Evolutionary conservation across 2,329 filamentous ascomycete species (phyloP).

Genomic region (Beauveria medogensis): DNA sequence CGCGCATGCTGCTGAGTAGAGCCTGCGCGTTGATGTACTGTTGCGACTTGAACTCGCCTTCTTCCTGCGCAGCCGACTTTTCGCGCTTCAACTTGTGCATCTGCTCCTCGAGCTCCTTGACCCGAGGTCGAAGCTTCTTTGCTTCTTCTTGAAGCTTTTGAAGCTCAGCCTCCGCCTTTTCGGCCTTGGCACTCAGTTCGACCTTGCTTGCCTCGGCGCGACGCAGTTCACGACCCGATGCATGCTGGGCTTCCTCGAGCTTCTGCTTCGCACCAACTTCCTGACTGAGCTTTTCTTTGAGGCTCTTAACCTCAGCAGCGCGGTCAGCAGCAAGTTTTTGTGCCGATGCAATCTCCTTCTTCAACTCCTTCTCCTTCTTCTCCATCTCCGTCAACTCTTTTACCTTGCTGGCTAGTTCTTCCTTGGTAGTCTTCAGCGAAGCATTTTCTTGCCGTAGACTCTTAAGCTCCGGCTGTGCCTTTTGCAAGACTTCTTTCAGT

Average conservation of each 20-base stretch:
- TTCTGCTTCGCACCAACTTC: slow-evolving; percentile 64
- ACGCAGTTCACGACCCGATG: slow-evolving; percentile 68
- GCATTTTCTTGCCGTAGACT: slow-evolving; percentile 69
- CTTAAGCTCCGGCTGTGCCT: slow-evolving; percentile 78
- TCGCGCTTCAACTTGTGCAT: slow-evolving; percentile 61
- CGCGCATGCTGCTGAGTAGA: slow-evolving; percentile 83
- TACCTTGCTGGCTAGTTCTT: slow-evolving; percentile 55
- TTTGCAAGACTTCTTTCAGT: slow-evolving; percentile 69
- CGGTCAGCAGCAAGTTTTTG: slow-evolving; percentile 65
- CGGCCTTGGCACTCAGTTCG: slow-evolving; percentile 64
- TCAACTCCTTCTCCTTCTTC: slow-evolving; percentile 72
- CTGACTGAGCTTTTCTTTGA: slow-evolving; percentile 70
- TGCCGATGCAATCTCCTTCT: slow-evolving; percentile 60
- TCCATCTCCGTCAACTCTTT: slow-evolving; percentile 68
- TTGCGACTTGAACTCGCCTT: slow-evolving; percentile 73
- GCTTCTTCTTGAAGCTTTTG: slow-evolving; percentile 66
- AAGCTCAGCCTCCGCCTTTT: slow-evolving; percentile 65
- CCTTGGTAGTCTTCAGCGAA: slow-evolving; percentile 64
- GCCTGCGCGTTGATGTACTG: slow-evolving; percentile 82
- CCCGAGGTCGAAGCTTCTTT: slow-evolving; percentile 51
- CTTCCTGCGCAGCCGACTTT: slow-evolving; percentile 61
- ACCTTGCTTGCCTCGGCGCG: slow-evolving; percentile 71
- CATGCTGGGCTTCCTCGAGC: slow-evolving; percentile 70
- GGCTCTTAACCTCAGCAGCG: slow-evolving; percentile 65
- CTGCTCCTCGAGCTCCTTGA: slow-evolving; percentile 66